Base-by-base conservation (phyloP, 257 asterid genomes). In the Oldenlandia corymbosa region DNA sequence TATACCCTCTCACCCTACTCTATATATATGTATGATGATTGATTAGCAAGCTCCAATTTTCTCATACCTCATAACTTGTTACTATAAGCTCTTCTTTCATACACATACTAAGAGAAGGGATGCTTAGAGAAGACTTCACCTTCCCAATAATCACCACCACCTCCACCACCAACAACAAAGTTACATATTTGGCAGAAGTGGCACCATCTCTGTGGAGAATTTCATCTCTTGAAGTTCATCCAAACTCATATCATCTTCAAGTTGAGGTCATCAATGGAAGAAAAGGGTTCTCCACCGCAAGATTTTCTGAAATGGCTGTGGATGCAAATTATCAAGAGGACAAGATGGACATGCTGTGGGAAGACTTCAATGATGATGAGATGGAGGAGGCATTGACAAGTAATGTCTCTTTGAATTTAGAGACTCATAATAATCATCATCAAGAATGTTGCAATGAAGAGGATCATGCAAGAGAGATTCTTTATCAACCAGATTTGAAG, bases 311-410 rank as follows among this genome's bases (percentile, higher is more conserved):
- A n/a, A 42, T 42, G 47, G 47, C 32, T 23, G 76, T 60, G 28
- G 70, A n/a, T 3, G 23, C 30, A 34, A 54, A 47, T 17, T 0
- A 47, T 17, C 0, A 24, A 21, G 60, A 60, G 36, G 41, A 20
- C 23, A 59, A 70, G 78, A 83, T 83, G 89, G 89, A 83, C 48
- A 51, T 73, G 74, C 66, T 83, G 61, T 83, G 89, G 86, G 84
- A 83, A 70, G 84, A 80, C 72, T 78, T 83, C 60, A 83, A 83
- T 52, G 78, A 77, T 1, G 78, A 75, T 5, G 17, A 18, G 28
- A 2, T 14, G 11, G 2, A 57, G 42, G 8, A 26, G 17, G 27
- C 10, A 18, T 16, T 52, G 18, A 41, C 23, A 60, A 36, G 52
- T 34, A 50, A 59, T 16, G 50, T 41, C 14, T 60, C 34, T 16